A percentile compares a stretch with the other conserved stretches of the same genome.
Evolutionary conservation across 2,329 filamentous ascomycete species (phyloP).

Genomic region (Cladosporium sp.): DNA sequence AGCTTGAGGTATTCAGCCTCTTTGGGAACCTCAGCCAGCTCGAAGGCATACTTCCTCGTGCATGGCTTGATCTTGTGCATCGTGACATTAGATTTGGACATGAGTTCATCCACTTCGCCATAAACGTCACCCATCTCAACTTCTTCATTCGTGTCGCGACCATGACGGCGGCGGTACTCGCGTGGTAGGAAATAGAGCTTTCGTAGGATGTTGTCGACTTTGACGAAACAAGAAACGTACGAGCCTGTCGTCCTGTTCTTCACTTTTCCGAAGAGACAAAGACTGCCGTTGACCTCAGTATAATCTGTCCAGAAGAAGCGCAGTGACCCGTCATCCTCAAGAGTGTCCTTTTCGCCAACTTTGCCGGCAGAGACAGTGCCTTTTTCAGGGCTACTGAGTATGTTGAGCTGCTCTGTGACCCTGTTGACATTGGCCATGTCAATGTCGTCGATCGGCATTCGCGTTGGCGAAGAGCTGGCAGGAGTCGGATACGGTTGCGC

Average conservation of each 20-base stretch:
- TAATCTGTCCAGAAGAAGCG: constrained; percentile 98
- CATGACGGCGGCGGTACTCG: constrained; percentile 58
- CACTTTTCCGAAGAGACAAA: constrained; percentile 95
- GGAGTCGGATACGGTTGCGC: constrained; percentile 72
- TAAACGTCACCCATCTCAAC: constrained; percentile 89
- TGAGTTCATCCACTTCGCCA: constrained; percentile 80
- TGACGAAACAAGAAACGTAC: constrained; percentile 91
- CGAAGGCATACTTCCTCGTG: constrained; percentile 92
- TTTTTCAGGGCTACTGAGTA: constrained; percentile 73
- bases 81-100: constrained; percentile 80
- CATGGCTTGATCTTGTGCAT: constrained; percentile 94
- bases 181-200: constrained; percentile 93
- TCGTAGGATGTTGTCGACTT: constrained; percentile 88
- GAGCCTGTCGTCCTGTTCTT: constrained; percentile 77
- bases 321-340: constrained; percentile 90
- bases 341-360: constrained; percentile 75
- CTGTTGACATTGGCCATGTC: constrained; percentile 88
- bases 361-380: constrained; percentile 72
- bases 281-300: constrained; percentile 82
- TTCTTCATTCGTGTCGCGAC: constrained; percentile 71
- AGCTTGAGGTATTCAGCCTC: constrained; percentile 92
- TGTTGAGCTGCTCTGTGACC: constrained; percentile 81
- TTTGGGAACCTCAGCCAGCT: constrained; percentile 80
- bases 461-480: constrained; percentile 72
- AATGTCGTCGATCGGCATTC: constrained; percentile 54